Evolutionary conservation across 805 yeast genomes (phyloP).

Genomic region (Kodamaea kakaduensis): DNA sequence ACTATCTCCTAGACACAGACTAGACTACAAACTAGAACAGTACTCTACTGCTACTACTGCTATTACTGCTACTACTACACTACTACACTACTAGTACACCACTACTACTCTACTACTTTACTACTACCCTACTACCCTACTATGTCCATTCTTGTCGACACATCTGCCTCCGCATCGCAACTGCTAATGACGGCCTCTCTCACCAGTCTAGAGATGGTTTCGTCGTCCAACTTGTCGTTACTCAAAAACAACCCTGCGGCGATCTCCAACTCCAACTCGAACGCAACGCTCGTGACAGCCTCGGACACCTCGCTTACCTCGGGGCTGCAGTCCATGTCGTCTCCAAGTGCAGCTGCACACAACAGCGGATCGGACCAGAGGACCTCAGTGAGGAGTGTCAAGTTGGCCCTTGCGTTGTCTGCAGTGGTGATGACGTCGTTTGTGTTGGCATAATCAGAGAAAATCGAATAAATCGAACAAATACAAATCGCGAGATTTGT

Average conservation of each 20-base stretch:
- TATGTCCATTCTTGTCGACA: slow-evolving; percentile 12
- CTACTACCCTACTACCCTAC: too few relatives aligned
- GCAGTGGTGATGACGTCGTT: background rate
- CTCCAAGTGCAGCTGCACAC: slow-evolving; percentile 6
- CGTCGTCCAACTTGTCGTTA: slow-evolving; percentile 2
- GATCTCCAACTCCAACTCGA: background rate
- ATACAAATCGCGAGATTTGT: too few relatives aligned
- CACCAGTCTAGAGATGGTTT: slow-evolving; percentile 10
- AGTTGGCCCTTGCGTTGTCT: slow-evolving; percentile 5
- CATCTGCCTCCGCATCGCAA: slow-evolving; percentile 5
- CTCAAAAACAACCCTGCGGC: slow-evolving; percentile 1
- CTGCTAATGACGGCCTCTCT: slow-evolving; percentile 10
- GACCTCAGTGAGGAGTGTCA: slow-evolving; percentile 1
- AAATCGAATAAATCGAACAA: too few relatives aligned
- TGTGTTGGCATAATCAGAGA: background rate
- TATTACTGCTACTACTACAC: too few relatives aligned
- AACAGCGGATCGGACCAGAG: slow-evolving; percentile 1
- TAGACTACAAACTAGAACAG: too few relatives aligned
- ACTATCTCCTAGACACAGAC: too few relatives aligned
- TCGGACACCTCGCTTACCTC: slow-evolving; percentile 5
- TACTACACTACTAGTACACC: too few relatives aligned
- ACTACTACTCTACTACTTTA: too few relatives aligned
- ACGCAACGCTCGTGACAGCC: slow-evolving; percentile 4
- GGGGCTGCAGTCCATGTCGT: slow-evolving; percentile 8
- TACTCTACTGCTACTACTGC: too few relatives aligned